phyloP scores from a whole-genome alignment of 78 protist species.

The Chrysochromulina parva region DNA sequence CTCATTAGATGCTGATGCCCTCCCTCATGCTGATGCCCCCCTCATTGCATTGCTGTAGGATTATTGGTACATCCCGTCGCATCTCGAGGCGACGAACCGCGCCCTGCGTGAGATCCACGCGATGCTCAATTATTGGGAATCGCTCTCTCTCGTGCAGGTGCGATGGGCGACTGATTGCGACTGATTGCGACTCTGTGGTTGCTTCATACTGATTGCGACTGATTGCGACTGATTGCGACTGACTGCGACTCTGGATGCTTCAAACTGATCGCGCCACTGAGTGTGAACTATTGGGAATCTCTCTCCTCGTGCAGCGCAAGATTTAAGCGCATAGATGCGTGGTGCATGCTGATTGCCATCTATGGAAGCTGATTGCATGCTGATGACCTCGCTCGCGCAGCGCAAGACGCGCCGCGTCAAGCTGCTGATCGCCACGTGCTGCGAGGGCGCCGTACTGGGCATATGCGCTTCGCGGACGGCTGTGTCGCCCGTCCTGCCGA shows the following conservation, averaged over 20 bases:
- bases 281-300: too few relatives aligned
- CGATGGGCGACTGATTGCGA: background rate
- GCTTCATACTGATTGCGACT: too few relatives aligned
- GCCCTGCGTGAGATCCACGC: background rate
- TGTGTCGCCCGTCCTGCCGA: slow-evolving; percentile 55
- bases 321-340: too few relatives aligned
- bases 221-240: too few relatives aligned
- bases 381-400: slow-evolving; percentile 34
- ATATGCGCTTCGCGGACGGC: slow-evolving; percentile 62
- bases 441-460: slow-evolving; percentile 11
- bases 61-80: background rate
- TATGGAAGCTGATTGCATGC: background rate
- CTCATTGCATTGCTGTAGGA: background rate
- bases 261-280: too few relatives aligned
- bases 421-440: slow-evolving; percentile 27
- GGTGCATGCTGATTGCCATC: background rate
- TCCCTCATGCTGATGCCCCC: background rate
- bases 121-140: background rate
- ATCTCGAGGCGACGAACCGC: too few relatives aligned
- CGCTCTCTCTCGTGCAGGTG: background rate
- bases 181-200: too few relatives aligned
- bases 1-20: too few relatives aligned
- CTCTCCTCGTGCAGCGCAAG: too few relatives aligned
- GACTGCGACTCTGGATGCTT: too few relatives aligned
- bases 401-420: slow-evolving; percentile 11